phyloP scores from a whole-genome alignment of 768 basidiomycete genomes.

The Hortiboletus flavorubellus region DNA sequence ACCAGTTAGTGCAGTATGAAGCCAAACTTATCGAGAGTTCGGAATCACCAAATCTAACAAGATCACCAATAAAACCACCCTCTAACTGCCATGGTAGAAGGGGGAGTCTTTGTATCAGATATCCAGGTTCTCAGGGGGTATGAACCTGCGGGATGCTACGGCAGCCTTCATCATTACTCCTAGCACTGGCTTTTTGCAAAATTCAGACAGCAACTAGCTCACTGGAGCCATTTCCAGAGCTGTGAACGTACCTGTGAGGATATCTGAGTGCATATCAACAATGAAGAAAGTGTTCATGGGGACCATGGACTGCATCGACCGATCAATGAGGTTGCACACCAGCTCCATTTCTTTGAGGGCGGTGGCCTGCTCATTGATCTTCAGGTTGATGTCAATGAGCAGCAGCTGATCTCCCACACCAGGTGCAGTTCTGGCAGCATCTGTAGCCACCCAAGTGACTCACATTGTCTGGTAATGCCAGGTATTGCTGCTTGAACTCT shows the following conservation, averaged over 20 bases:
- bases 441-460: neutral
- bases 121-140: neutral
- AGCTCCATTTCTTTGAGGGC: neutral
- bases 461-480: neutral
- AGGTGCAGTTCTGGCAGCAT: too few relatives aligned
- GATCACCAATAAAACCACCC: neutral
- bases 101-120: neutral
- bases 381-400: neutral
- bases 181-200: neutral
- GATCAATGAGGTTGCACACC: neutral
- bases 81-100: neutral
- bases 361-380: fast-evolving
- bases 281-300: neutral
- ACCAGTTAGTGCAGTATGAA: too few relatives aligned
- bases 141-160: neutral
- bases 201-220: neutral
- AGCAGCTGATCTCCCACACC: neutral
- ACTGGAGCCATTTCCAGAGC: fast-evolving
- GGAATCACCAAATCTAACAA: too few relatives aligned
- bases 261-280: neutral
- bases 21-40: too few relatives aligned
- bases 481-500: neutral
- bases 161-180: neutral
- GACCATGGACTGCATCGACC: neutral
- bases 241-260: neutral